Evolutionary conservation across 805 yeast species (phyloP).

Genomic region (Blastobotrys americana): DNA sequence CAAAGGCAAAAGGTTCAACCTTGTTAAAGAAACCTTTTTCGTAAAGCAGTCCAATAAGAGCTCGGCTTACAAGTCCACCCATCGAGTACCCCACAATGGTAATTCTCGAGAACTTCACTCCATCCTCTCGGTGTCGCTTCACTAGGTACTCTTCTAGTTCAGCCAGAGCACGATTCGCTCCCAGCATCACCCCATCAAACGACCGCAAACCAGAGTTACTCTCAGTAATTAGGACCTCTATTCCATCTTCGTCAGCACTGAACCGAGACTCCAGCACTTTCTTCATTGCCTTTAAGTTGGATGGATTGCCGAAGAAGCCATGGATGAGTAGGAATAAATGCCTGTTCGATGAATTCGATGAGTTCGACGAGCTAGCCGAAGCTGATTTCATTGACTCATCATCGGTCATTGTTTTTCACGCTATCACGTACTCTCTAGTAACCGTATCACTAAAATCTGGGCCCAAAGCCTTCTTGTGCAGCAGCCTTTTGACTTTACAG

Average conservation of each 20-base stretch:
- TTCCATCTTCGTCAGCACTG: conserved; percentile 35
- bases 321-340: conserved; percentile 71
- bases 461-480: no score
- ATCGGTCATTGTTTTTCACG: no score
- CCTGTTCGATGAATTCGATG: no score
- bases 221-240: conserved; percentile 43
- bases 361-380: no score
- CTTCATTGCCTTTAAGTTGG: conserved; percentile 46
- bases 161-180: conserved; percentile 49
- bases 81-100: conserved; percentile 80
- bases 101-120: conserved; percentile 45
- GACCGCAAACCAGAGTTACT: conserved; percentile 42
- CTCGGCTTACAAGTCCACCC: conserved; percentile 81
- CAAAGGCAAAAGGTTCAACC: conserved; percentile 54
- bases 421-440: no score
- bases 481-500: no score
- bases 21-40: conserved; percentile 45
- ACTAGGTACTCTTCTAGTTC: conserved; percentile 44
- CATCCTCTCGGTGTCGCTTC: conserved; percentile 25
- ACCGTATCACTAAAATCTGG: no score
- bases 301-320: conserved; percentile 70
- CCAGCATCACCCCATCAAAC: conserved; percentile 32
- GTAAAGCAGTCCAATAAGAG: conserved; percentile 61
- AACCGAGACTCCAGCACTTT: conserved; percentile 34
- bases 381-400: no score